A percentile compares a stretch with the other conserved stretches of the same genome.
Conservation (phyloP, 2,329 filamentous ascomycete species). For the Cladosporium sp. region DNA sequence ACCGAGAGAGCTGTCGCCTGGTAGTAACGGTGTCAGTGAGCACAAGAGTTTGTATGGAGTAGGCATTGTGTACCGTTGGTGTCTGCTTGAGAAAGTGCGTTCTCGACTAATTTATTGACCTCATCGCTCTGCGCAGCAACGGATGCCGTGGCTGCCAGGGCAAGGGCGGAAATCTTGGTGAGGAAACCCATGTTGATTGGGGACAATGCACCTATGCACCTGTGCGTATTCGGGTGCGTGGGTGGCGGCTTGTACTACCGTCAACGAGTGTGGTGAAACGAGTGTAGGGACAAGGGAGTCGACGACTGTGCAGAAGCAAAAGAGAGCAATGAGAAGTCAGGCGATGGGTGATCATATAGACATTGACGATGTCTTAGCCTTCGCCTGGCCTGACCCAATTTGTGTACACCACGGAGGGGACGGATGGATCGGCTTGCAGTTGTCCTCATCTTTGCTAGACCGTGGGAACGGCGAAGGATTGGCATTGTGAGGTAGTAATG, state of each 20-base stretch:
- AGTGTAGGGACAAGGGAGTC: constrained; percentile 3
- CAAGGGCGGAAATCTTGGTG: constrained; percentile 4
- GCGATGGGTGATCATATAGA: background rate
- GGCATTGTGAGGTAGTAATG: background rate
- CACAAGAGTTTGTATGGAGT: constrained; percentile 10
- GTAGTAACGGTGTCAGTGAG: constrained; percentile 30
- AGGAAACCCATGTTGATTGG: constrained; percentile 11
- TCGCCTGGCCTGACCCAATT: background rate
- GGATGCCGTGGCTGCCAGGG: constrained; percentile 10
- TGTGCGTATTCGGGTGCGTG: background rate
- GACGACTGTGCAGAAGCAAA: constrained; percentile 5
- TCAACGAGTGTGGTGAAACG: constrained; percentile 7
- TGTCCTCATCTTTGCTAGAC: constrained; percentile 2
- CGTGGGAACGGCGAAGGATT: constrained; percentile 1
- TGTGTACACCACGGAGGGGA: background rate
- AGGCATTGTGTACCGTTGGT: constrained; percentile 14
- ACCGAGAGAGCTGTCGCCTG: constrained; percentile 19
- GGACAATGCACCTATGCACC: constrained; percentile 11
- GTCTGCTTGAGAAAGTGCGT: constrained; percentile 2
- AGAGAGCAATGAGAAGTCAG: background rate
- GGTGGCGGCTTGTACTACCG: constrained; percentile 9
- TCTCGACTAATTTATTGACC: background rate
- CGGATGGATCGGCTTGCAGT: constrained; percentile 2
- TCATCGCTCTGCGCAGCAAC: background rate
- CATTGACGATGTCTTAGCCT: background rate